Evolutionary conservation across 352 stramenopile genomes (phyloP).

Genomic region (Plasmopara muralis): DNA sequence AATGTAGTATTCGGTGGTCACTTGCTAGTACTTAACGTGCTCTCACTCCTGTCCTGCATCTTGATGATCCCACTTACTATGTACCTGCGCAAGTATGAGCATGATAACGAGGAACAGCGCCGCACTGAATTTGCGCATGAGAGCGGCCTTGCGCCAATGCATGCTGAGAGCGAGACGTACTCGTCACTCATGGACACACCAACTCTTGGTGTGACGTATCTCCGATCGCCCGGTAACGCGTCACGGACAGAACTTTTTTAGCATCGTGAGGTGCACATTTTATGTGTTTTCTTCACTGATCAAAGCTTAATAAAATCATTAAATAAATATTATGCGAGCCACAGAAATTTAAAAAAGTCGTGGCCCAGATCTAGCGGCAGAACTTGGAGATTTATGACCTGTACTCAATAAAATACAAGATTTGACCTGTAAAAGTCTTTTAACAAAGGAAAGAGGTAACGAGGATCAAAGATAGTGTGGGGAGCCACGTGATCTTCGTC

Average conservation of each 20-base stretch:
- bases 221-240: slow-evolving; percentile 43
- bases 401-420: no score
- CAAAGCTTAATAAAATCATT: no score
- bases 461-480: no score
- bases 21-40: slow-evolving; percentile 42
- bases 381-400: no score
- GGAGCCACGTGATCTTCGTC: no score
- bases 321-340: no score
- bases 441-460: no score
- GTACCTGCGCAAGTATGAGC: slow-evolving; percentile 50
- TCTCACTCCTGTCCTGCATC: slow-evolving; percentile 46
- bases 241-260: neutral
- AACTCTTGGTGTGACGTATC: slow-evolving; percentile 40
- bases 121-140: slow-evolving; percentile 28
- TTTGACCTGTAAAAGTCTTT: no score
- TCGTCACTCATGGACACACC: slow-evolving; percentile 42
- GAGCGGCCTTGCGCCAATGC: slow-evolving; percentile 4
- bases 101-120: slow-evolving; percentile 31
- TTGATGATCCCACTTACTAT: slow-evolving; percentile 56
- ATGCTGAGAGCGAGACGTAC: slow-evolving; percentile 24
- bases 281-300: no score
- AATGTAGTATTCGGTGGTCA: slow-evolving; percentile 53
- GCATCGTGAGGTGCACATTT: no score
- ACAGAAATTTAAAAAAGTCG: no score
- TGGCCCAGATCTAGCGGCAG: no score